Conservation (phyloP, 306 rosid species). For the Glycyrrhiza uralensis region DNA sequence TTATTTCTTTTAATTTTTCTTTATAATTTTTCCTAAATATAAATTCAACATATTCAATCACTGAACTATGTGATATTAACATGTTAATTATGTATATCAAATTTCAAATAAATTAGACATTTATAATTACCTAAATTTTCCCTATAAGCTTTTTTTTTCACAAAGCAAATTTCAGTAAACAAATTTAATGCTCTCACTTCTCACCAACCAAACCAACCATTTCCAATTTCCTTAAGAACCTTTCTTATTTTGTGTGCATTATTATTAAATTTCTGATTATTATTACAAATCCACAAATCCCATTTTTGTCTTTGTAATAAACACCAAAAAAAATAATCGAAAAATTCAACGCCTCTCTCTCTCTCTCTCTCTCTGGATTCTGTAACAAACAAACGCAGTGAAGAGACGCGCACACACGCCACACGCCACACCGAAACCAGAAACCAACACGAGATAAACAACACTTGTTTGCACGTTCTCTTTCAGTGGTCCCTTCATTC, state of each 20-base stretch:
- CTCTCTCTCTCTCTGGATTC: constrained; percentile 34
- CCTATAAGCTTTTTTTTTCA: too few species aligned
- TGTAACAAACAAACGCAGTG: constrained; percentile 41
- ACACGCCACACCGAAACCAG: constrained; percentile 32
- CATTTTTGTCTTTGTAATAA: background rate
- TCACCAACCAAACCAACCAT: constrained; percentile 17
- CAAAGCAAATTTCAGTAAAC: background rate
- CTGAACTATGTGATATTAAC: too few species aligned
- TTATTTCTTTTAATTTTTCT: too few species aligned
- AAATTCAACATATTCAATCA: too few species aligned
- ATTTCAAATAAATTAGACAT: too few species aligned
- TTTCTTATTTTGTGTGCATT: background rate
- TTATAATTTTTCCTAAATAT: too few species aligned
- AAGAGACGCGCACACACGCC: constrained; percentile 31
- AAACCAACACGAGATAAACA: constrained; percentile 6
- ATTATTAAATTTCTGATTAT: background rate
- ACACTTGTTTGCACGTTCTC: constrained; percentile 58
- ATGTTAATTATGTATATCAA: too few species aligned
- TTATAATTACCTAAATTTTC: too few species aligned
- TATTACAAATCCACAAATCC: background rate
- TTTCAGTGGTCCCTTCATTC: constrained; percentile 15
- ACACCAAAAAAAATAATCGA: background rate
- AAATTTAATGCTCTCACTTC: background rate
- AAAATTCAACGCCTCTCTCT: constrained; percentile 20
- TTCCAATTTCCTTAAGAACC: background rate